phyloP scores from a whole-genome alignment of 2,329 filamentous ascomycete species.

The Beauveria sp. region DNA sequence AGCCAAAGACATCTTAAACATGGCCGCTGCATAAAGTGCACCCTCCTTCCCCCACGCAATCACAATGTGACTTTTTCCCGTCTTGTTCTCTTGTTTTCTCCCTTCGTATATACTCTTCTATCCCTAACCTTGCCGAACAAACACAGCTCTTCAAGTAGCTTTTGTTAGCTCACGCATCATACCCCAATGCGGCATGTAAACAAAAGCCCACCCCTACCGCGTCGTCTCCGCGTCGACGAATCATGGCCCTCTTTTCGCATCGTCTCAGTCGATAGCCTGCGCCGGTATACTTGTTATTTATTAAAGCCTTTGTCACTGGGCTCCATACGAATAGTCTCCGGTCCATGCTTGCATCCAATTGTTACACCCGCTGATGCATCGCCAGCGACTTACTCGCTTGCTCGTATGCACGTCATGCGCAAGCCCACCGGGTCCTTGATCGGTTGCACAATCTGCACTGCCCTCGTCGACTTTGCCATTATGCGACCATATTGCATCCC shows the following conservation, averaged over 20 bases:
- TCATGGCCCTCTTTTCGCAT: neutral
- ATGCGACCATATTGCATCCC: neutral
- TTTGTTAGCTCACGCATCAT: slow-evolving; percentile 8
- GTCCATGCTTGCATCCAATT: neutral
- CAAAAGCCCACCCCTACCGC: slow-evolving; percentile 9
- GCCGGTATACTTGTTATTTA: neutral
- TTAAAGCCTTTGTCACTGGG: neutral
- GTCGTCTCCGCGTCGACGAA: slow-evolving; percentile 7
- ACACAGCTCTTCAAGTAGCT: neutral
- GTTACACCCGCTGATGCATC: neutral
- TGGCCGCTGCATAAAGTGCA: neutral
- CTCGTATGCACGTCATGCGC: slow-evolving; percentile 1
- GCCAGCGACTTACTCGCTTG: neutral
- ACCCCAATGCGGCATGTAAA: slow-evolving; percentile 9
- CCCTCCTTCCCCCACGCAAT: neutral
- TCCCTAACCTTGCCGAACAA: neutral
- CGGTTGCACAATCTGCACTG: neutral
- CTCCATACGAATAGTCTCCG: neutral
- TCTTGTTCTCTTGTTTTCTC: neutral
- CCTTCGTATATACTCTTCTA: neutral
- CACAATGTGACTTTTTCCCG: neutral
- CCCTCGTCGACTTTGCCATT: neutral
- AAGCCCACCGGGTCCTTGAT: neutral
- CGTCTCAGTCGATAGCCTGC: neutral
- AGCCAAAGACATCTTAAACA: neutral